Percentiles rank a stretch among this genome's conserved stretches.
phyloP scores from a whole-genome alignment of 768 basidiomycete genomes.

The Chalciporus chontae region DNA sequence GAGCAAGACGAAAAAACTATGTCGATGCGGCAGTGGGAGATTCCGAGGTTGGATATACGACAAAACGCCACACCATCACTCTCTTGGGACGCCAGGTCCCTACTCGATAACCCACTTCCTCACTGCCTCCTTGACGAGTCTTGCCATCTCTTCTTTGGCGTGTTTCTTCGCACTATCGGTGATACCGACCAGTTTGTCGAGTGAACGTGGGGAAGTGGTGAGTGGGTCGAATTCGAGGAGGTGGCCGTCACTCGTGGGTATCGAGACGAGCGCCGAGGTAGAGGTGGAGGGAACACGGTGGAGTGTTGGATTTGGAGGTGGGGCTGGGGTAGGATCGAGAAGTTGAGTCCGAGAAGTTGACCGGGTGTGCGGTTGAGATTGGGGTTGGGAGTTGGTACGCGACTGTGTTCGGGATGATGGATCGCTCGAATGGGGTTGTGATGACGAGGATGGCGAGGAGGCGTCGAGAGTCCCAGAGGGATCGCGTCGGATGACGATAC shows the following conservation, averaged over 20 bases:
- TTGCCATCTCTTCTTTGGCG: conserved; percentile 71
- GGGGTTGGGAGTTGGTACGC: conserved; percentile 50
- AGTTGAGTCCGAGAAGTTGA: conserved; percentile 35
- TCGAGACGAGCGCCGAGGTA: conserved; percentile 59
- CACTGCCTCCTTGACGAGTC: conserved; percentile 67
- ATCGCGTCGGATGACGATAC: conserved; percentile 59
- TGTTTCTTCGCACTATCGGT: conserved; percentile 81
- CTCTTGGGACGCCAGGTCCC: background rate
- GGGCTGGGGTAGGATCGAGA: conserved; percentile 11
- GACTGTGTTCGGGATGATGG: conserved; percentile 32
- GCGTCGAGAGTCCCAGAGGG: conserved; percentile 42
- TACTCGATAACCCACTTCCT: conserved; percentile 69
- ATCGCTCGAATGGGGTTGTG: conserved; percentile 18
- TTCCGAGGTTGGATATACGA: background rate
- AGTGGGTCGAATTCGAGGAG: conserved; percentile 85
- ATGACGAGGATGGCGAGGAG: conserved; percentile 23
- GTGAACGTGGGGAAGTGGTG: conserved; percentile 61
- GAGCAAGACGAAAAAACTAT: background rate
- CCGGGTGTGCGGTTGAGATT: conserved; percentile 40
- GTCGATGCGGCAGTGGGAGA: background rate
- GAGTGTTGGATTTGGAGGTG: conserved; percentile 1
- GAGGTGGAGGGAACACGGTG: conserved; percentile 1
- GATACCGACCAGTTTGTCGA: conserved; percentile 77
- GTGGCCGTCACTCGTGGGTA: conserved; percentile 79
- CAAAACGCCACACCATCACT: background rate